Conservation (phyloP, 192 early-diverging fungal species). For the Haplosporangium gracile region DNA sequence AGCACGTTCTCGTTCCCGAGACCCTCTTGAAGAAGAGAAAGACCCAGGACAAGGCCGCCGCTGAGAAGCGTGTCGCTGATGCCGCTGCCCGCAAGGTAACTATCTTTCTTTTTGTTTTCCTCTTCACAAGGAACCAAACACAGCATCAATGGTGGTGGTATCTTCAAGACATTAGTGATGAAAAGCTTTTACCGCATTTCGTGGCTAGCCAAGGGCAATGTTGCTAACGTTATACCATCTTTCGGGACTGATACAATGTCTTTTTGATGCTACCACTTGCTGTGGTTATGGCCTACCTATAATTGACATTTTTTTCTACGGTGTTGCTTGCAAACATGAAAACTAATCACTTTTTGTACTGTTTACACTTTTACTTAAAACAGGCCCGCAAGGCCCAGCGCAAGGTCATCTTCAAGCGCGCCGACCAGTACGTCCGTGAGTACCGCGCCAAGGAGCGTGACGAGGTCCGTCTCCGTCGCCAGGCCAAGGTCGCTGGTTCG, state of each 20-base stretch:
- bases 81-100: constrained; percentile 67
- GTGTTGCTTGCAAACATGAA: constrained; percentile 6
- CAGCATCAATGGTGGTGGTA: constrained; percentile 51
- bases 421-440: constrained; percentile 98
- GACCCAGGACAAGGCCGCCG: constrained; percentile 78
- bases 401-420: constrained; percentile 99
- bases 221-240: constrained; percentile 74
- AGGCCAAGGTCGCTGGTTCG: constrained; percentile 90
- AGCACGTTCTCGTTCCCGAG: constrained; percentile 86
- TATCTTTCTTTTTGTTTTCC: not conserved
- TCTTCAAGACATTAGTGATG: constrained; percentile 30
- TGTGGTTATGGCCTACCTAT: not conserved
- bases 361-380: constrained; percentile 8
- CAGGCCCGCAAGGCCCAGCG: constrained; percentile 75
- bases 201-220: constrained; percentile 58
- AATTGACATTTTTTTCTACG: not conserved
- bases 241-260: constrained; percentile 80
- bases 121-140: not conserved
- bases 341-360: constrained; percentile 29
- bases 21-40: constrained; percentile 91
- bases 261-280: constrained; percentile 1
- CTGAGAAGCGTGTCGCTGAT: constrained; percentile 67
- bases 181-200: constrained; percentile 35
- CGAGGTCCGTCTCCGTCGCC: constrained; percentile 92
- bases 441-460: constrained; percentile 91